These are phyloP conservation scores for Liquidambar formosana DNA, from an alignment of 164 flowering plant species.

Conservation along the genomic window DNA sequence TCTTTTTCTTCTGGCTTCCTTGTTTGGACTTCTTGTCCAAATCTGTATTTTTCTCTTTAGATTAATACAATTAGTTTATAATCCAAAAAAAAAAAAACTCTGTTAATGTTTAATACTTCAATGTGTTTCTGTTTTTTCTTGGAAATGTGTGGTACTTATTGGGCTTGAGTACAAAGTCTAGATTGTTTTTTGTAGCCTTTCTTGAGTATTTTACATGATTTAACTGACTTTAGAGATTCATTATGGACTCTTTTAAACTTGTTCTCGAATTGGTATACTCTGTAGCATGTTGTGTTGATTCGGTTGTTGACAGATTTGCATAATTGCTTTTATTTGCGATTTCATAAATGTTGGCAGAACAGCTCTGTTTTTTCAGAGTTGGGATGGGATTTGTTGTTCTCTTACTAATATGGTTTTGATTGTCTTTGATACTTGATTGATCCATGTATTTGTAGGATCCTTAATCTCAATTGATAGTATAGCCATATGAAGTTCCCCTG, in stretches of 20 bases:
- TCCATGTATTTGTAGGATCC: background rate
- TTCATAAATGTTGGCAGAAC: background rate
- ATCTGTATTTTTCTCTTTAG: too few species aligned
- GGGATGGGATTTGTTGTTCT: background rate
- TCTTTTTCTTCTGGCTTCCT: too few species aligned
- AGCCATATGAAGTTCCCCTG: background rate
- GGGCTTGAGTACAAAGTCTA: background rate
- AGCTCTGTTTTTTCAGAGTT: background rate
- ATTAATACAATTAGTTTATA: too few species aligned
- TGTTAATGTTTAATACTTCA: too few species aligned
- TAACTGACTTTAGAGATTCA: background rate
- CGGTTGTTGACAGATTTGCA: background rate
- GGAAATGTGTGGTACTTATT: too few species aligned
- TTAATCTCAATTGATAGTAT: conserved; percentile 2
- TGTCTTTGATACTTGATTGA: background rate
- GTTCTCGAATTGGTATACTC: background rate
- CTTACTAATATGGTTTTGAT: background rate
- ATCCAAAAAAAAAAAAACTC: too few species aligned
- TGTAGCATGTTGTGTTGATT: background rate
- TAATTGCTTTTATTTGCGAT: background rate
- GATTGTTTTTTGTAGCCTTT: background rate
- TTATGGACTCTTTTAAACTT: background rate
- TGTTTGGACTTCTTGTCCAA: too few species aligned
- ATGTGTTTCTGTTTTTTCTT: too few species aligned
- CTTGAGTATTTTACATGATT: background rate